Conservation (phyloP, 2,329 filamentous ascomycete genomes). For the Penicillium decumbens region DNA sequence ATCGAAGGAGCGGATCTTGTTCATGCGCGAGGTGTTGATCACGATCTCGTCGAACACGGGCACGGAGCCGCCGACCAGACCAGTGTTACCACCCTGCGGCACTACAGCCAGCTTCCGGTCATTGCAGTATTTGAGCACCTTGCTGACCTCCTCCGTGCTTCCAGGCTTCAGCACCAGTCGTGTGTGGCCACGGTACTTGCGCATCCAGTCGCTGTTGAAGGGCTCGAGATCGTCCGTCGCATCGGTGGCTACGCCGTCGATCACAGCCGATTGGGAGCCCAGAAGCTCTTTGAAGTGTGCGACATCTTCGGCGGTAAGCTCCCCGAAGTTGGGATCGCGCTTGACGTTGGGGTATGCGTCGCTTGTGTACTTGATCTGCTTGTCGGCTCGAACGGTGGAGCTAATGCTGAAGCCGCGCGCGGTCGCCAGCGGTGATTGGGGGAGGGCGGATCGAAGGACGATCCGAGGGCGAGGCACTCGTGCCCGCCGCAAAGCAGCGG, state of each 20-base stretch:
- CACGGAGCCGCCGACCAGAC: constrained; percentile 88
- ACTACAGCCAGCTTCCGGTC: constrained; percentile 87
- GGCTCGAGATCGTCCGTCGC: constrained; percentile 75
- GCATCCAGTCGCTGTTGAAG: constrained; percentile 98
- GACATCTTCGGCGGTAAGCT: constrained; percentile 73
- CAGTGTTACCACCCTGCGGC: constrained; percentile 94
- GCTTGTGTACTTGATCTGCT: constrained; percentile 67
- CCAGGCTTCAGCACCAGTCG: constrained; percentile 81
- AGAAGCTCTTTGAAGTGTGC: constrained; percentile 76
- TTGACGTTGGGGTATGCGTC: constrained; percentile 76
- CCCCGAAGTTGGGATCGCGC: constrained; percentile 66
- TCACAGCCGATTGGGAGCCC: constrained; percentile 69
- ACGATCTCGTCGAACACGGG: constrained; percentile 99
- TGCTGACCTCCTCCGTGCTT: constrained; percentile 81
- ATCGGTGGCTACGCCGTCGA: constrained; percentile 75
- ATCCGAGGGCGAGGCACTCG: constrained; percentile 29
- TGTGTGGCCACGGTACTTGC: constrained; percentile 90
- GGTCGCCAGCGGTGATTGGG: constrained; percentile 16
- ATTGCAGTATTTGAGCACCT: constrained; percentile 92
- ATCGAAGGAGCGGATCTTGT: constrained; percentile 85
- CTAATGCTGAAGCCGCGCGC: constrained; percentile 31
- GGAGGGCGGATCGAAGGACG: constrained; percentile 21
- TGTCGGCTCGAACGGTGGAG: constrained; percentile 24
- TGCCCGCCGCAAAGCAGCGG: constrained; percentile 32
- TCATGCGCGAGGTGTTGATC: constrained; percentile 85